Evolutionary conservation across 164 flowering plant species (phyloP), one percentile per base, ranked within the genome.

Genomic region (Brasenia schreberi): DNA sequence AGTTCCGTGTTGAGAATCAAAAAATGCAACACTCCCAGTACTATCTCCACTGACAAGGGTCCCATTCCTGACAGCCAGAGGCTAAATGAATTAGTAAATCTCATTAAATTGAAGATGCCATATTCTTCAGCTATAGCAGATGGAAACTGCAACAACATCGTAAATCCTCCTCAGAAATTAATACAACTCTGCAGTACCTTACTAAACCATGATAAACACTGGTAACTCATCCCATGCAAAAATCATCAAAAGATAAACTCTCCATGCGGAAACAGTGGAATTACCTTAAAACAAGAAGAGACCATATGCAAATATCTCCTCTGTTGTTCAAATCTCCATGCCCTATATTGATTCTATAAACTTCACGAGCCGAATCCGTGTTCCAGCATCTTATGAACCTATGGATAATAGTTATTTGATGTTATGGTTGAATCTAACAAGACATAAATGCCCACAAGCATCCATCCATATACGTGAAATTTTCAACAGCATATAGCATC

Each of bases 361-460:
- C 71, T 79, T 95, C 99, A 67, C 78, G 83, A 49, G 76, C 71
- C 16, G 73, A 64, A 64, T 75, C 80, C 42, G 80, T 85, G 82
- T 92, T 87, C 97, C 99, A 92, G 77, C 98, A 87, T 77, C 99
- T 78, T 73, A 95, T 85, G 69, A 80, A 78, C 82, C 98, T 95
- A 81, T 56, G 71, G 67, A 68, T 23, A 4, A 33, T 33, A 33
- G 39, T 33, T 33, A 33, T 33, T 2, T 33, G 39, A 33, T 33
- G 39, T 33, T 33, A 33, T 33, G 39, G 39, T 33, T 33, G 39
- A 33, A 33, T 33, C 39, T 33, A 33, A 33, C 39, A 33, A 33
- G 39, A 3, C 4, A 33, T 1, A 1, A 3, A 33, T 33, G 4
- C 2, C 39, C 2, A 33, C 39, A 33, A 3, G 39, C 39, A 33